Conservation (phyloP, 768 basidiomycete genomes). For the Lactarius sp. region DNA sequence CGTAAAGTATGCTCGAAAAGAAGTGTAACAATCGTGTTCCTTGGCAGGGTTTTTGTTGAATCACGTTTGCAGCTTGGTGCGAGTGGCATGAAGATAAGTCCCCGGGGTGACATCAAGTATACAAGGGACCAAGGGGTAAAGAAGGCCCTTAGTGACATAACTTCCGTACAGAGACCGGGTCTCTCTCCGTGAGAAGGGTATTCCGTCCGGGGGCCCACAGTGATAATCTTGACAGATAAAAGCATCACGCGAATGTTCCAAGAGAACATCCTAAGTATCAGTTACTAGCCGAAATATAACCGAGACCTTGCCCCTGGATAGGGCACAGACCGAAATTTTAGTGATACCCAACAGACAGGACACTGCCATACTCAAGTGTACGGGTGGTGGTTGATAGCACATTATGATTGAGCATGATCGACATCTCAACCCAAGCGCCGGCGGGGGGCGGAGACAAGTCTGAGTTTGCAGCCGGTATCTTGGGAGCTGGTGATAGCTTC, state of each 20-base stretch:
- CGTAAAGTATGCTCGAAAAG: neutral
- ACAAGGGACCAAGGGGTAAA: neutral
- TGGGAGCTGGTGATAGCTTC: neutral
- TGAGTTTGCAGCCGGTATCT: neutral
- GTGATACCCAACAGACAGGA: neutral
- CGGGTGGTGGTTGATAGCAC: neutral
- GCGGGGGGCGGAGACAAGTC: conserved; percentile 3
- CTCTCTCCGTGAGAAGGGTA: neutral
- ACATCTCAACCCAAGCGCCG: conserved; percentile 2
- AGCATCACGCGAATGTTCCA: conserved; percentile 15
- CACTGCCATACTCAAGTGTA: neutral
- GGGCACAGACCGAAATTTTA: conserved; percentile 1
- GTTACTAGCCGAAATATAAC: conserved; percentile 19
- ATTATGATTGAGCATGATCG: conserved; percentile 3
- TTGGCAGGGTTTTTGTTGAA: neutral
- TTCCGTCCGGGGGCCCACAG: neutral
- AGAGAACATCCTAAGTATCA: conserved; percentile 7
- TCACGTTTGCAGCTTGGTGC: neutral
- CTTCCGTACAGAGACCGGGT: neutral
- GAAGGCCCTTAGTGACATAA: conserved; percentile 3
- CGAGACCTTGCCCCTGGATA: conserved; percentile 9
- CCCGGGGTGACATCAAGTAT: neutral
- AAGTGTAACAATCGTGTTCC: neutral
- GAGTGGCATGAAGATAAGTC: neutral
- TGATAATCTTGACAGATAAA: conserved; percentile 16